These are phyloP conservation scores for Ganoderma lucidum DNA, from an alignment of 1,284 basidiomycete genomes.

Conservation along the genomic window DNA sequence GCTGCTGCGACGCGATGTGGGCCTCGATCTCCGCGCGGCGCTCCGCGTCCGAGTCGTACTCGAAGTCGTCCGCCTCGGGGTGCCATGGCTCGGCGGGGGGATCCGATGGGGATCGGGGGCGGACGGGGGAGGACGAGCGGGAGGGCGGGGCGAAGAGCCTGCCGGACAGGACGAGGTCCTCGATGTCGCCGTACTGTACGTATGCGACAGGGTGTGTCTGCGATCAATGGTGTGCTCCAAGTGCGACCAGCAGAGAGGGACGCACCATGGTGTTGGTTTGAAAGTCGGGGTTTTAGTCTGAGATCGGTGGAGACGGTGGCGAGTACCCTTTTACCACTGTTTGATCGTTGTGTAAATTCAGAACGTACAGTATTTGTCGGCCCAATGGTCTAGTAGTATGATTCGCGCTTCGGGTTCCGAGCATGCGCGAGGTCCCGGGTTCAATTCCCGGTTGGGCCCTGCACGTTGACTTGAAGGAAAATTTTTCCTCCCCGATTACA, in stretches of 20 bases:
- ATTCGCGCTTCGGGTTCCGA: slow-evolving; percentile 29
- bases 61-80: slow-evolving; percentile 48
- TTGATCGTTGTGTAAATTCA: too few species aligned
- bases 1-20: slow-evolving; percentile 37
- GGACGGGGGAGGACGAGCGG: slow-evolving; percentile 54
- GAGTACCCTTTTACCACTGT: neutral
- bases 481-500: too few species aligned
- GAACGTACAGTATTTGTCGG: neutral
- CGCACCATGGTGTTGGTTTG: slow-evolving; percentile 1
- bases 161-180: slow-evolving; percentile 81
- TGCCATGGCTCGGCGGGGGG: slow-evolving; percentile 41
- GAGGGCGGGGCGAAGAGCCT: slow-evolving; percentile 67
- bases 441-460: slow-evolving; percentile 30
- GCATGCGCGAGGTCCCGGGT: slow-evolving; percentile 30
- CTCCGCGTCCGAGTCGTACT: slow-evolving; percentile 57
- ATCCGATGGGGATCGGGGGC: slow-evolving; percentile 58
- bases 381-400: slow-evolving; percentile 33
- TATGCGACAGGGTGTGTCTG: neutral
- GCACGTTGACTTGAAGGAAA: too few species aligned
- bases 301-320: neutral
- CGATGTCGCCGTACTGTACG: slow-evolving; percentile 50
- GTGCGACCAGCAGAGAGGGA: neutral
- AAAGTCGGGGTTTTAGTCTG: neutral
- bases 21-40: slow-evolving; percentile 38
- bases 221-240: neutral